These are phyloP conservation scores for Moesziomyces aphidis DNA, from an alignment of 1,284 basidiomycete species.

Conservation along the genomic window DNA sequence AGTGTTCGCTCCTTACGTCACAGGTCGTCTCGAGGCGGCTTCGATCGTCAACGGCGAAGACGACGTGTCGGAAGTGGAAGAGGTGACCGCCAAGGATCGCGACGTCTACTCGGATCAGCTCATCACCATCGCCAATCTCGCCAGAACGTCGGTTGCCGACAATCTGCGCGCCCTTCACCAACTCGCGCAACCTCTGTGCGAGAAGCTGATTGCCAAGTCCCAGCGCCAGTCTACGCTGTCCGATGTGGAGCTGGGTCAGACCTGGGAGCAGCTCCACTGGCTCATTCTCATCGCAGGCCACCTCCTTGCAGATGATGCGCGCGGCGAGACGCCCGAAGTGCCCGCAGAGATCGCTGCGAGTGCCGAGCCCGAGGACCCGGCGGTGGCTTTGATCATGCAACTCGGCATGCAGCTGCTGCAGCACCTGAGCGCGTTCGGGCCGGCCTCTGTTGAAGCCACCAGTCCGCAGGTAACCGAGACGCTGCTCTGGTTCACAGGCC, in stretches of 20 bases:
- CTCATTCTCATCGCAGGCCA: constrained; percentile 56
- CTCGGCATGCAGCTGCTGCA: constrained; percentile 51
- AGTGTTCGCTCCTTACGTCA: constrained; percentile 57
- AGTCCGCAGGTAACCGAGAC: constrained; percentile 62
- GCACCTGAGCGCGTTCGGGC: constrained; percentile 36
- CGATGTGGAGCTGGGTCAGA: constrained; percentile 36
- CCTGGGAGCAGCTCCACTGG: constrained; percentile 65
- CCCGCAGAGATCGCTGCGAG: constrained; percentile 41
- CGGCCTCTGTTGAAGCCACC: constrained; percentile 32
- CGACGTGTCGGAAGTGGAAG: constrained; percentile 51
- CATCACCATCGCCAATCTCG: constrained; percentile 54
- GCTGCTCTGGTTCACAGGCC: constrained; percentile 57
- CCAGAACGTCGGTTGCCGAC: constrained; percentile 38
- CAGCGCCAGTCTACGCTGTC: constrained; percentile 17
- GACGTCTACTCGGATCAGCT: constrained; percentile 61
- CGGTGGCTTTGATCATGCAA: constrained; percentile 46
- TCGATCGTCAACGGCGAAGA: constrained; percentile 17
- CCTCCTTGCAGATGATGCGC: constrained; percentile 52
- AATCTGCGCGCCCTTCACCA: constrained; percentile 24
- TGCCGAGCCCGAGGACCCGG: constrained; percentile 27
- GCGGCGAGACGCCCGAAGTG: constrained; percentile 51
- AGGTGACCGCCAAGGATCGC: constrained; percentile 49
- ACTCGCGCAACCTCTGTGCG: constrained; percentile 34
- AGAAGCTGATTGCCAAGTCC: constrained; percentile 40
- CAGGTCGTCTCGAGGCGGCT: constrained; percentile 52